These are phyloP conservation scores for Veloboletus limbatus DNA, from an alignment of 1,284 basidiomycete genomes.

Conservation along the genomic window DNA sequence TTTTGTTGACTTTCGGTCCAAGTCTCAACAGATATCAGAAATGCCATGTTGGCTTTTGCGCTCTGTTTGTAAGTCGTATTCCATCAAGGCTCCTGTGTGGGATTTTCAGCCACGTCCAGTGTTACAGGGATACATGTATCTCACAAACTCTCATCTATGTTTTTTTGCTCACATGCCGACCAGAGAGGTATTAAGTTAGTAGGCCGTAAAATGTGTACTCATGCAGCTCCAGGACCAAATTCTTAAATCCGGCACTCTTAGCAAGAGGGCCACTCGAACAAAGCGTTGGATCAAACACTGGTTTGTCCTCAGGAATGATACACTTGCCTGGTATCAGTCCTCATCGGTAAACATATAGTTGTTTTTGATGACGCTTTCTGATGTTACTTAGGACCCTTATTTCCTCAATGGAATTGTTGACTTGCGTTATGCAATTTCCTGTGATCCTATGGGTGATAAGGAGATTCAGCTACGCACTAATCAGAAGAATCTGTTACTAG, in stretches of 20 bases:
- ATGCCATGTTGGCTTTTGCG: conserved; percentile 88
- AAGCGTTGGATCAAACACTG: conserved; percentile 91
- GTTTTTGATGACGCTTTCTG: conserved; percentile 7
- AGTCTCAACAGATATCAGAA: conserved; percentile 45
- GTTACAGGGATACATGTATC: conserved; percentile 94
- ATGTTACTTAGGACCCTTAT: conserved; percentile 75
- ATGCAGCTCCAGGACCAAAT: conserved; percentile 65
- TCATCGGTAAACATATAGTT: conserved; percentile 56
- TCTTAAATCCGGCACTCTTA: conserved; percentile 81
- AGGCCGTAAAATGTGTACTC: conserved; percentile 4
- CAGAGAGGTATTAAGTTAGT: conserved; percentile 60
- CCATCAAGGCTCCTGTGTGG: not conserved
- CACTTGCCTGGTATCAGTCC: conserved; percentile 93
- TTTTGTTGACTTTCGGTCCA: conserved; percentile 6
- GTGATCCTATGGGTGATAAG: conserved; percentile 73
- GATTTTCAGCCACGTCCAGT: conserved; percentile 46
- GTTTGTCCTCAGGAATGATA: conserved; percentile 92
- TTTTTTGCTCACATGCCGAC: conserved; percentile 96
- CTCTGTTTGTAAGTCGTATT: conserved; percentile 69
- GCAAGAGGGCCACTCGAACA: conserved; percentile 81
- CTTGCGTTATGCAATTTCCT: conserved; percentile 86
- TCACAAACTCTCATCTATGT: conserved; percentile 89
- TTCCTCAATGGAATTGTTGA: conserved; percentile 96
- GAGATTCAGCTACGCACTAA: conserved; percentile 80
- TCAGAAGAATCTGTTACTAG: conserved; percentile 69